A percentile compares a stretch with the other conserved stretches of the same genome.
Conservation (phyloP, 331 rosid species). For the Saraca asoca region DNA sequence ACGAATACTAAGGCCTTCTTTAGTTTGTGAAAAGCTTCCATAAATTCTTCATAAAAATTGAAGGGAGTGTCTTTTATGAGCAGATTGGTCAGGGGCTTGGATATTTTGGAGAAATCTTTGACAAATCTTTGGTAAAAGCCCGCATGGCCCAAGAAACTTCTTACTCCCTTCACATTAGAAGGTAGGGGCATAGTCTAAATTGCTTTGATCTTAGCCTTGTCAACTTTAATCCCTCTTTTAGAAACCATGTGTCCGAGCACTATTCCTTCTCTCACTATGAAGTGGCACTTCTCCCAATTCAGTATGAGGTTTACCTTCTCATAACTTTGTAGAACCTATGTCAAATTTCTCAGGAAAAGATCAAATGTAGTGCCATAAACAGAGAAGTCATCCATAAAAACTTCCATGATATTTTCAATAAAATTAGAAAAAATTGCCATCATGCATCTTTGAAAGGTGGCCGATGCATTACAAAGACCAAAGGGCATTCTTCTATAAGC, state of each 20-base stretch:
- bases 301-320: neutral
- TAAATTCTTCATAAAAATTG: neutral
- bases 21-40: neutral
- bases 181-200: neutral
- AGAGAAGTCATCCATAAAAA: no score
- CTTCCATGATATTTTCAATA: no score
- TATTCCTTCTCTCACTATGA: neutral
- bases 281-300: conserved; percentile 2
- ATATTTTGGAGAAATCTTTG: neutral
- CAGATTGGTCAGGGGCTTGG: neutral
- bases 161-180: neutral
- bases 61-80: neutral
- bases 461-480: neutral
- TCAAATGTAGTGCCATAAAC: no score
- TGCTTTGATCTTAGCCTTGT: neutral
- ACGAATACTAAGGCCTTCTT: neutral
- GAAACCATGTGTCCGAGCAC: neutral
- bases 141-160: neutral
- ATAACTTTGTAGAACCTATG: neutral
- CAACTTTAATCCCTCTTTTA: neutral
- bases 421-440: neutral
- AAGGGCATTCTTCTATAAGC: no score
- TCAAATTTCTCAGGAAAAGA: neutral
- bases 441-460: neutral
- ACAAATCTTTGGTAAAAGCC: neutral